These are phyloP conservation scores for Sambucus nigra DNA, from an alignment of 129 eudicot species.

Conservation along the genomic window DNA sequence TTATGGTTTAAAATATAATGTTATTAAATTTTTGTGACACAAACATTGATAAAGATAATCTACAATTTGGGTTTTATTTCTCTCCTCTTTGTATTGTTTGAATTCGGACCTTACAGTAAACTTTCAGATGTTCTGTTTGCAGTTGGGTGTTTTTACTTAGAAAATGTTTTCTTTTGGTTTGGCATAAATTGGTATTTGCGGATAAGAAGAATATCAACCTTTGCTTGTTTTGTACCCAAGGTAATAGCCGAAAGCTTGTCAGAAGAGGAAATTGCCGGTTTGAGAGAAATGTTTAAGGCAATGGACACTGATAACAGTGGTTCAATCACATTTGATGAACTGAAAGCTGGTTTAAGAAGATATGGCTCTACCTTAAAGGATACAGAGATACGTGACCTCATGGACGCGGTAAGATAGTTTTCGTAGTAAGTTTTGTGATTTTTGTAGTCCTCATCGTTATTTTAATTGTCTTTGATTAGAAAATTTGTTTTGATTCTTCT, in stretches of 20 bases:
- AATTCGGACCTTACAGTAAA: no score
- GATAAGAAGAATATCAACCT: neutral
- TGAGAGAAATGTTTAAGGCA: slow-evolving; percentile 76
- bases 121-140: neutral
- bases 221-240: slow-evolving; percentile 19
- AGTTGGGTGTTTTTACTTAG: neutral
- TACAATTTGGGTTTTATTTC: no score
- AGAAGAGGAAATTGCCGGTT: slow-evolving; percentile 93
- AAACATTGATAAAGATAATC: no score
- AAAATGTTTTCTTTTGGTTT: neutral
- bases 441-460: no score
- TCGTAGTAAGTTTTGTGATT: neutral
- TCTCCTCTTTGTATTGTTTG: no score
- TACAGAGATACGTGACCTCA: slow-evolving; percentile 85
- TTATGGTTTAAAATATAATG: no score
- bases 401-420: slow-evolving; percentile 71
- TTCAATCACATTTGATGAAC: slow-evolving; percentile 86
- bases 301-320: slow-evolving; percentile 94
- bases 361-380: slow-evolving; percentile 86
- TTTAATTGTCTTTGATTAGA: no score
- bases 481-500: neutral
- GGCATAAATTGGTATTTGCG: neutral
- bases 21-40: no score
- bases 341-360: slow-evolving; percentile 79
- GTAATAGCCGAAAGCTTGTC: slow-evolving; percentile 94